These are phyloP conservation scores for Botryotinia convoluta DNA, from an alignment of 2,329 filamentous ascomycete species.

Conservation along the genomic window DNA sequence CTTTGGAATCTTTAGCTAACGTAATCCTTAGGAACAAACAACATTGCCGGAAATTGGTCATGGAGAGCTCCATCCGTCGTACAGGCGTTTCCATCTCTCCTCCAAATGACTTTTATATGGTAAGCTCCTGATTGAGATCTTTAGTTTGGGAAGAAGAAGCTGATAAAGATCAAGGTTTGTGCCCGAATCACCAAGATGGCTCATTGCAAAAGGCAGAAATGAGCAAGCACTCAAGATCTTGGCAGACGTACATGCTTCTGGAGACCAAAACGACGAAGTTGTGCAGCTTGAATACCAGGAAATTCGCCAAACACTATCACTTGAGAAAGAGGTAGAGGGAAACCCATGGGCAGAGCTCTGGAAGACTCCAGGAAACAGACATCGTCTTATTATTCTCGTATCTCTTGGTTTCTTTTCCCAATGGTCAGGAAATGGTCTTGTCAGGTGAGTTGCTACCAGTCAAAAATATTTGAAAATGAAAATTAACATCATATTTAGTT, in stretches of 20 bases:
- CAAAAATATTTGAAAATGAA: not conserved
- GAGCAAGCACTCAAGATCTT: conserved; percentile 58
- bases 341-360: conserved; percentile 48
- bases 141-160: not conserved
- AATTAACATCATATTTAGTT: conserved; percentile 23
- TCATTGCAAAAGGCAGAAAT: conserved; percentile 65
- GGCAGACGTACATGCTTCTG: conserved; percentile 46
- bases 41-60: conserved; percentile 36
- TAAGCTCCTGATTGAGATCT: conserved; percentile 12
- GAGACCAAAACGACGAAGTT: conserved; percentile 41
- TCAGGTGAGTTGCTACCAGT: conserved; percentile 26
- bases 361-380: conserved; percentile 53
- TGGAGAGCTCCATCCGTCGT: conserved; percentile 39
- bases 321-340: conserved; percentile 47
- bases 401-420: conserved; percentile 55
- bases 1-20: conserved; percentile 2
- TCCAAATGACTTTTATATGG: conserved; percentile 35
- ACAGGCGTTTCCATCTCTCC: conserved; percentile 35
- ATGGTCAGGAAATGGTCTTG: conserved; percentile 54
- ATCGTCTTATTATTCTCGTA: conserved; percentile 53
- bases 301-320: conserved; percentile 44
- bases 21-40: conserved; percentile 39
- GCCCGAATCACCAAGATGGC: conserved; percentile 46
- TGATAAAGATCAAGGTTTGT: conserved; percentile 35
- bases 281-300: conserved; percentile 44